Percentiles rank a stretch among this genome's conserved stretches.
These are phyloP conservation scores for Trichoderma asperelloides DNA, from an alignment of 495 filamentous ascomycete species.

Conservation along the genomic window DNA sequence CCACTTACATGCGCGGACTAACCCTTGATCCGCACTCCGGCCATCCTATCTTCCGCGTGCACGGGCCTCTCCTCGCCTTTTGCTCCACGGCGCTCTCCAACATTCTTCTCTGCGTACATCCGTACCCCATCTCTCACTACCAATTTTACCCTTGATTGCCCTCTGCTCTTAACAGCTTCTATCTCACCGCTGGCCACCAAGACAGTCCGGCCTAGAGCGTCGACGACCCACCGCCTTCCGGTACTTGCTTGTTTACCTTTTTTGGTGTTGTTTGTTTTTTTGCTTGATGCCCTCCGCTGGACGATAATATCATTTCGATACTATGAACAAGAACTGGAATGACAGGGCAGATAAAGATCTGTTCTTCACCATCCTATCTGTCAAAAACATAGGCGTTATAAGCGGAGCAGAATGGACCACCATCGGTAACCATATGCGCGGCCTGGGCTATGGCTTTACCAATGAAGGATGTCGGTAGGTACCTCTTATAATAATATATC, in stretches of 20 bases:
- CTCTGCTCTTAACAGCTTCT: constrained; percentile 6
- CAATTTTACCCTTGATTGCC: constrained; percentile 9
- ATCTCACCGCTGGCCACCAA: constrained; percentile 5
- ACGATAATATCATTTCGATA: not conserved
- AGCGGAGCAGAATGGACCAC: constrained; percentile 44
- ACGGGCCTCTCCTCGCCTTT: not conserved
- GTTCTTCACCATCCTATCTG: constrained; percentile 45
- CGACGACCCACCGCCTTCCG: not conserved
- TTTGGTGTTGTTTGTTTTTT: not conserved
- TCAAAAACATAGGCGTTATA: constrained; percentile 46
- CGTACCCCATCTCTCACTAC: constrained; percentile 9
- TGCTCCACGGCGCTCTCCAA: not conserved
- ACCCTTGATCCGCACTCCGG: not conserved
- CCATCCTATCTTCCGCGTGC: not conserved
- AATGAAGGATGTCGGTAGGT: constrained; percentile 48
- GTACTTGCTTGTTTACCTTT: not conserved
- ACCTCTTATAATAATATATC: constrained; percentile 1
- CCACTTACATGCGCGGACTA: not conserved
- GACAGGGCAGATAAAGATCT: constrained; percentile 45
- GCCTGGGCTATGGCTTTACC: constrained; percentile 42
- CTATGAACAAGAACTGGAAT: constrained; percentile 46
- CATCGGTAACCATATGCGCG: constrained; percentile 43
- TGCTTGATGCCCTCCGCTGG: not conserved
- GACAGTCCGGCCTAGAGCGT: not conserved
- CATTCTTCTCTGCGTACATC: not conserved